phyloP scores from a whole-genome alignment of 1,139 yeast genomes.

The Torulaspora globosa region DNA sequence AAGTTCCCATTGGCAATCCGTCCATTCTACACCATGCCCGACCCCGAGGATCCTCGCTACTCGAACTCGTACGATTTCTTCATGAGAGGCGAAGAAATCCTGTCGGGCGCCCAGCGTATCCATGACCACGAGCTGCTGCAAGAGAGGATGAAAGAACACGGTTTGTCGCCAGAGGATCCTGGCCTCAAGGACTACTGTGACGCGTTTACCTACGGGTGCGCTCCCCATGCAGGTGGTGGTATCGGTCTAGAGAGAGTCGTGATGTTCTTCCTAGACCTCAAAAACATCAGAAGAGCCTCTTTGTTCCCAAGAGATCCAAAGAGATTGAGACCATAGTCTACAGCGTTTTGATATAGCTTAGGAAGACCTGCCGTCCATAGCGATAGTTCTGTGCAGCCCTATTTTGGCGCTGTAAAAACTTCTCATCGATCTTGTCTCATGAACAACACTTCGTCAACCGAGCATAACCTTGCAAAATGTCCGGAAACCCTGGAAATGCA shows the following conservation, averaged over 20 bases:
- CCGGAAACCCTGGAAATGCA: slow-evolving; percentile 42
- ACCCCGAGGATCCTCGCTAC: slow-evolving; percentile 82
- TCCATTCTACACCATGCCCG: slow-evolving; percentile 99
- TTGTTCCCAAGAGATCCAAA: slow-evolving; percentile 98
- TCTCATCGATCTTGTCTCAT: slow-evolving; percentile 1
- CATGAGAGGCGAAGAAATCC: slow-evolving; percentile 99
- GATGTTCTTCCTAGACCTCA: slow-evolving; percentile 94
- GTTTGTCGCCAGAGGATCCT: slow-evolving; percentile 70
- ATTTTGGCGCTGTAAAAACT: slow-evolving; percentile 1
- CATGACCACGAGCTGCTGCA: slow-evolving; percentile 83
- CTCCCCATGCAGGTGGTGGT: slow-evolving; percentile 99
- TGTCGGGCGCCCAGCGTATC: slow-evolving; percentile 98
- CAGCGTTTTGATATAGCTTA: no score
- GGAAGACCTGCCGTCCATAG: not conserved
- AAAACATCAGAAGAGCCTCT: slow-evolving; percentile 95
- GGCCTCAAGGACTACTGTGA: slow-evolving; percentile 89
- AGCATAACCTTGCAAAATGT: slow-evolving; percentile 22
- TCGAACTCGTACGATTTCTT: slow-evolving; percentile 97
- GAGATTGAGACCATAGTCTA: slow-evolving; percentile 73
- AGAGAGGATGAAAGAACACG: slow-evolving; percentile 80
- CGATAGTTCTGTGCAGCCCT: slow-evolving; percentile 1
- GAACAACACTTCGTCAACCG: not conserved
- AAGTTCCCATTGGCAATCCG: slow-evolving; percentile 95
- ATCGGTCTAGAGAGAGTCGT: slow-evolving; percentile 98
- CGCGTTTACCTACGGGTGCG: slow-evolving; percentile 90